A percentile compares a stretch with the other conserved stretches of the same genome.
Conservation (phyloP, 2,329 filamentous ascomycete species). For the Phialocephala sp. region DNA sequence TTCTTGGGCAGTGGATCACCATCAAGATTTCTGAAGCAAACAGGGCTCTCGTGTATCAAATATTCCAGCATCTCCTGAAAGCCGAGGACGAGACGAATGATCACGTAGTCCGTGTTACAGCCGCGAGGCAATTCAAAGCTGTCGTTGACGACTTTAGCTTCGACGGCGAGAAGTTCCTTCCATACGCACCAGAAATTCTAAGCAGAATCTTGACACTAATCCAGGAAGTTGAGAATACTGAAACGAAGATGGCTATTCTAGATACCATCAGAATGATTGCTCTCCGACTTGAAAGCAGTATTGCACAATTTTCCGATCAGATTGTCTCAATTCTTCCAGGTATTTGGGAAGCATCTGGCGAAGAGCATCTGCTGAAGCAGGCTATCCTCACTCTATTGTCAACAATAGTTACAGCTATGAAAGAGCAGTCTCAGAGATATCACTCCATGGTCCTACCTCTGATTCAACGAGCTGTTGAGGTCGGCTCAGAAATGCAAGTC, state of each 20-base stretch:
- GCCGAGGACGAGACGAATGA: slow-evolving; percentile 82
- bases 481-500: slow-evolving; percentile 74
- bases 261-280: slow-evolving; percentile 86
- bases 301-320: slow-evolving; percentile 72
- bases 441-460: slow-evolving; percentile 82
- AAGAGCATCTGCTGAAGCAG: slow-evolving; percentile 90
- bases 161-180: slow-evolving; percentile 72
- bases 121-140: slow-evolving; percentile 80
- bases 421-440: slow-evolving; percentile 76
- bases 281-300: slow-evolving; percentile 77
- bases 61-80: slow-evolving; percentile 86
- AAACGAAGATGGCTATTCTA: slow-evolving; percentile 89
- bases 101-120: slow-evolving; percentile 88
- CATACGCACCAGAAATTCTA: slow-evolving; percentile 77
- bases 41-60: slow-evolving; percentile 79
- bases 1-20: slow-evolving; percentile 88
- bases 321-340: slow-evolving; percentile 81
- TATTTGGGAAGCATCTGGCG: slow-evolving; percentile 82
- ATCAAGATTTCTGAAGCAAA: slow-evolving; percentile 74
- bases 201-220: slow-evolving; percentile 78
- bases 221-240: slow-evolving; percentile 77
- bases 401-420: slow-evolving; percentile 86
- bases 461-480: slow-evolving; percentile 78
- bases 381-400: slow-evolving; percentile 86
- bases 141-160: slow-evolving; percentile 89